Evolutionary conservation across 2,329 filamentous ascomycete species (phyloP), one percentile per base, ranked within the genome.

Genomic region (Colletotrichum incanum): DNA sequence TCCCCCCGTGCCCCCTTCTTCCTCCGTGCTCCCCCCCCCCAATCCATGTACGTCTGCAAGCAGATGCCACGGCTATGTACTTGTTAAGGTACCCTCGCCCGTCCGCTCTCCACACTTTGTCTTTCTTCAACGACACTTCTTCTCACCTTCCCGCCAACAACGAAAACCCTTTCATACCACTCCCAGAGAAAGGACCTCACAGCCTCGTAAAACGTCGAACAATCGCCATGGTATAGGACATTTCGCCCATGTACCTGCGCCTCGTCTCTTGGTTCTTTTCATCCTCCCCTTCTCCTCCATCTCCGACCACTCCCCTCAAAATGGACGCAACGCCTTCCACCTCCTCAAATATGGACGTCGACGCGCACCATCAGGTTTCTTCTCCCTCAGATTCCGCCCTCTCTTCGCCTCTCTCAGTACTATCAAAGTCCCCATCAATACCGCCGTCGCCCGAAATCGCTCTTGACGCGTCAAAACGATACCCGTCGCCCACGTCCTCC

Each of bases 341-440:
- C 43, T 64, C 67, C 54, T 71, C 71, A 66, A 45, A 59, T 64
- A 73, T 72, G 68, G 65, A 55, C 60, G 54, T 67, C 67, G 64
- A 73, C 67, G 59, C 58, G 68, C 64, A 59, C 50, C 37, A 39
- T 39, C 26, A 64, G 18, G 54, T 56, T 14, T 67, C 67, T 34
- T 74, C 65, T 47, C 64, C 83, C 63, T 80, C 80, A 47, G 78
- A 80, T 64, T 81, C 85, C 50, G 79, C 83, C 16, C 84, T 84
- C 34, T 89, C 86, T 2, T 90, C 88, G 43, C 88, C 88, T 43
- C 84, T 90, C 52, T 90, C 88, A 2, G 79, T 84, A 39, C 82
- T 90, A 60, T 87, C 87, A 28, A 83, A 84, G 59, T 88, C 89
- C 28, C 88, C 88, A 1, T 88, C 87, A 14, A 77, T 85, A 47